Conservation (phyloP, 108 stramenopile genomes). For the Schizochytrium sp. region DNA sequence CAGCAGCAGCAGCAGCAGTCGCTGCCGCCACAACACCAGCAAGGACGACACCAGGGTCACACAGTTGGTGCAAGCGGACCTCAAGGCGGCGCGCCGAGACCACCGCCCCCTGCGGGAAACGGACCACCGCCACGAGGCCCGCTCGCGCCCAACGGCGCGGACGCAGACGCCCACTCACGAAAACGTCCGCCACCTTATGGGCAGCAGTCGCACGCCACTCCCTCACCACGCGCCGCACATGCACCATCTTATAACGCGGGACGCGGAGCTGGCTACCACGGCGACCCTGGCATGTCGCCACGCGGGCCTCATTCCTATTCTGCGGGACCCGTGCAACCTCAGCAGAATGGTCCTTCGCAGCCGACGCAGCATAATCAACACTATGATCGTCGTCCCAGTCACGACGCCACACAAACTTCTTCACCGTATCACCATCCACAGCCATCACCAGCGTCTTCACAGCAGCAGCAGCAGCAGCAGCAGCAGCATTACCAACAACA, state of each 20-base stretch:
- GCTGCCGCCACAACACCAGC: neutral
- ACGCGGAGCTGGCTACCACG: too few relatives aligned
- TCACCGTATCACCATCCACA: neutral
- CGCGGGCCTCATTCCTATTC: too few relatives aligned
- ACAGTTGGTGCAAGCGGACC: neutral
- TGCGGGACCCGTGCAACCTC: too few relatives aligned
- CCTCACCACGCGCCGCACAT: too few relatives aligned
- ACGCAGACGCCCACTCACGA: neutral
- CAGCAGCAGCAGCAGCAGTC: neutral
- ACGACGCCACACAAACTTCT: neutral
- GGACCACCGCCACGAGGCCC: neutral
- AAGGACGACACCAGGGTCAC: neutral
- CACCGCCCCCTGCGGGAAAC: neutral
- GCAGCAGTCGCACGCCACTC: too few relatives aligned
- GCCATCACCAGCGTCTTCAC: neutral
- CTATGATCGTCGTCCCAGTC: neutral
- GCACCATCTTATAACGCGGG: too few relatives aligned
- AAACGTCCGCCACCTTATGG: neutral
- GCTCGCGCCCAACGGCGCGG: neutral
- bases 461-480: neutral
- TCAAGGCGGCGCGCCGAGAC: neutral
- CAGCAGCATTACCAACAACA: neutral
- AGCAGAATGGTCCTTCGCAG: too few relatives aligned
- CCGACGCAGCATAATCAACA: too few relatives aligned
- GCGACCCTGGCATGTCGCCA: too few relatives aligned